Evolutionary conservation across 2,329 filamentous ascomycete genomes (phyloP), one percentile per base, ranked within the genome.

Genomic region (Mycocentrospora acerina): DNA sequence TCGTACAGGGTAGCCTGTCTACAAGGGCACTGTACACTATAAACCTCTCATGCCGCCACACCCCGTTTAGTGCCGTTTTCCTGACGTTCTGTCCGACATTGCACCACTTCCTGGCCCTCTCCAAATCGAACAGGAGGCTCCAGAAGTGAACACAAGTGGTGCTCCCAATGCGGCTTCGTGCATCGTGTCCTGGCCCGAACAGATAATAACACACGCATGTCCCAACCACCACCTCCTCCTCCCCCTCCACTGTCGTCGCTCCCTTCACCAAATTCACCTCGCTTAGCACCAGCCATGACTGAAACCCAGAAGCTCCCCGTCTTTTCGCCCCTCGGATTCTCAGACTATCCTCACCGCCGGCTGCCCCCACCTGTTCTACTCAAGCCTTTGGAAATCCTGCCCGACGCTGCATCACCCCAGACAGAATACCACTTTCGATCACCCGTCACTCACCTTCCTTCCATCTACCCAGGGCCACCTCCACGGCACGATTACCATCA

Each of bases 191-290:
- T 58, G 62, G 57, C 53, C 48, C 57, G 62, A 62, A 58, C 63
- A 67, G 62, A 59, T 66, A 64, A 67, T 62, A 66, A 67, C 59
- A 63, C 59, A 67, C 66, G 67, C 64, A 69, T 69, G 67, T 68
- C 67, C 62, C 64, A 67, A 63, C 62, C 62, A 66, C 57, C 57
- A 62, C 53, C 46, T 6, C 59, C 48, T 54, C 60, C 55, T 47
- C 58, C 66, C 52, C 61, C 67, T 57, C 67, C 67, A 42, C 53
- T 67, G 47, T 59, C 69, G 58, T 67, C 68, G 50, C 56, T 69
- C 43, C 68, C 70, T 64, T 65, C 67, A 40, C 62, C 66, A 40
- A 63, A 59, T 46, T 50, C 57, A 34, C 57, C 54, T 48, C 56
- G 51, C 53, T 51, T 60, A 39, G 41, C 61, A 47, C 44, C 60